These are phyloP conservation scores for Venturia aucupariae DNA, from an alignment of 2,329 filamentous ascomycete genomes.

Conservation along the genomic window DNA sequence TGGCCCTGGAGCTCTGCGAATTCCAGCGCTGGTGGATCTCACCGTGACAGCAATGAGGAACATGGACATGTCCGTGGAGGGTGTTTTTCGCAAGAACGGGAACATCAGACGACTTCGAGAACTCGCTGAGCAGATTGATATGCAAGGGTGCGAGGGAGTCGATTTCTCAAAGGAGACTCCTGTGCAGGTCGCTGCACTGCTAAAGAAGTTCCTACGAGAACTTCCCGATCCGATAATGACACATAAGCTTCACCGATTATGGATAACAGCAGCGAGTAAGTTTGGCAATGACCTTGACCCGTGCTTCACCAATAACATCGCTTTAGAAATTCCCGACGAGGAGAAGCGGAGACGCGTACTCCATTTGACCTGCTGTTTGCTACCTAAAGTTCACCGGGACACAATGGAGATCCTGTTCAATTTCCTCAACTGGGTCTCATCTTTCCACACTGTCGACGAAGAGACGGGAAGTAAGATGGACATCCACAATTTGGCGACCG, in stretches of 20 bases:
- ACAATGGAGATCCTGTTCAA: slow-evolving; percentile 90
- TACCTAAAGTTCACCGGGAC: slow-evolving; percentile 88
- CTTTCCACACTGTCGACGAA: slow-evolving; percentile 94
- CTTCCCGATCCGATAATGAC: slow-evolving; percentile 92
- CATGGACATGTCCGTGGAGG: slow-evolving; percentile 98
- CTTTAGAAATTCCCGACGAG: slow-evolving; percentile 62
- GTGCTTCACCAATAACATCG: slow-evolving; percentile 2
- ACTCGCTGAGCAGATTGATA: slow-evolving; percentile 76
- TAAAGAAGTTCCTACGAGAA: slow-evolving; percentile 92
- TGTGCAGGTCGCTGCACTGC: slow-evolving; percentile 82
- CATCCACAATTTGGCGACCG: slow-evolving; percentile 90
- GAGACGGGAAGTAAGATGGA: slow-evolving; percentile 99
- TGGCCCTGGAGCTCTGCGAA: slow-evolving; percentile 78
- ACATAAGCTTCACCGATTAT: slow-evolving; percentile 85
- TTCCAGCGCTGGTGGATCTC: slow-evolving; percentile 92
- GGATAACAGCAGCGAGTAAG: slow-evolving; percentile 75
- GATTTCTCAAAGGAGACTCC: slow-evolving; percentile 83
- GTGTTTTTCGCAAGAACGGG: slow-evolving; percentile 97
- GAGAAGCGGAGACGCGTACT: slow-evolving; percentile 76
- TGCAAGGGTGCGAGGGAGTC: slow-evolving; percentile 72
- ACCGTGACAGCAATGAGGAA: slow-evolving; percentile 90
- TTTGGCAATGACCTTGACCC: slow-evolving; percentile 14
- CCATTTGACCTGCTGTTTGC: slow-evolving; percentile 81
- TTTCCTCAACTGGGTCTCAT: slow-evolving; percentile 95
- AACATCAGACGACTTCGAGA: slow-evolving; percentile 93